Conservation (phyloP, 202 grass and related monocot species). For the Schoenoplectus tabernaemontani region DNA sequence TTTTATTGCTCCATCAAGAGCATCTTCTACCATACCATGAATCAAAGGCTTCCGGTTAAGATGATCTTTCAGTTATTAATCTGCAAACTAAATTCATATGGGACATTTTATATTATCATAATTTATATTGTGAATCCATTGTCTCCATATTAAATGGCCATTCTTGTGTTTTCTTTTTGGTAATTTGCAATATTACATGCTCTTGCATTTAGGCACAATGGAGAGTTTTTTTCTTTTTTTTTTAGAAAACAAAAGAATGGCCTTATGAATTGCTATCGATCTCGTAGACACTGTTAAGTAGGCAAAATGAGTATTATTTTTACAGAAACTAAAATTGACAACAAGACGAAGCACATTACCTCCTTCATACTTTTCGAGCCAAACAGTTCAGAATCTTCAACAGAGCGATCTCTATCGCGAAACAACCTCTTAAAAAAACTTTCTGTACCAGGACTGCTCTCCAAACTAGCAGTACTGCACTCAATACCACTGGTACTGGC, state of each 20-base stretch:
- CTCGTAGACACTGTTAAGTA: background rate
- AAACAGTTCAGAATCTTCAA: slow-evolving; percentile 89
- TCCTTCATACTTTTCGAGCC: slow-evolving; percentile 58
- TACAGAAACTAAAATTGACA: slow-evolving; percentile 20
- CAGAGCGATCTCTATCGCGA: slow-evolving; percentile 71
- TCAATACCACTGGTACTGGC: slow-evolving; percentile 33
- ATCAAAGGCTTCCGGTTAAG: background rate
- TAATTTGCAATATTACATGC: background rate
- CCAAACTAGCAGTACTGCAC: slow-evolving; percentile 40
- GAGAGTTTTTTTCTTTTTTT: background rate
- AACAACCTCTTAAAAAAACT: slow-evolving; percentile 88
- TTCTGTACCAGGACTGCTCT: slow-evolving; percentile 92
- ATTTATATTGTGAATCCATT: background rate
- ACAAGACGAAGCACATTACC: slow-evolving; percentile 28
- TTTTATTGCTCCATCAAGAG: background rate
- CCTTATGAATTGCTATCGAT: background rate
- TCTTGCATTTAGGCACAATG: background rate
- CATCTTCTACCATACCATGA: background rate
- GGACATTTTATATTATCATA: background rate
- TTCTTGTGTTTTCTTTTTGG: background rate
- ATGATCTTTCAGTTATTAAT: background rate
- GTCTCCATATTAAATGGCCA: background rate
- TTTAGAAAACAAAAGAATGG: background rate
- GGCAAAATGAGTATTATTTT: background rate
- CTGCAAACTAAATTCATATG: background rate